Conservation (phyloP, 75 land plant species). For the Azolla pinnata region DNA sequence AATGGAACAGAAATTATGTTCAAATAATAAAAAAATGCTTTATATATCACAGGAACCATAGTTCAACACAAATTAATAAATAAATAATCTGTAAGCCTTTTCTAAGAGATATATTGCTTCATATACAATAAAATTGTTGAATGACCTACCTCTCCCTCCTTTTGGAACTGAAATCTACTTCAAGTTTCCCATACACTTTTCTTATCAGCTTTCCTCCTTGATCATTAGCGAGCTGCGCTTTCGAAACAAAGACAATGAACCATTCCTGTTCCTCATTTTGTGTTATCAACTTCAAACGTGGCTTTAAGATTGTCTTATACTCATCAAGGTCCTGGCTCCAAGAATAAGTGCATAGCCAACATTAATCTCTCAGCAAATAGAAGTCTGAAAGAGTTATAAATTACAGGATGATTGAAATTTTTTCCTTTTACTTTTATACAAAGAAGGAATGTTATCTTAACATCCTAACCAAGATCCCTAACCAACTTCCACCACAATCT, state of each 20-base stretch:
- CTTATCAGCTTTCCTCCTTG: constrained; percentile 64
- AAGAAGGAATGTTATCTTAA: no score
- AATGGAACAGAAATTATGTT: no score
- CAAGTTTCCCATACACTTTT: constrained; percentile 70
- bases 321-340: constrained; percentile 96
- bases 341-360: no score
- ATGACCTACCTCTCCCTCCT: constrained; percentile 72
- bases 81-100: no score
- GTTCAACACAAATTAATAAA: no score
- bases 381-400: no score
- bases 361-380: no score
- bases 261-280: constrained; percentile 95
- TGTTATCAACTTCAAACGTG: constrained; percentile 68
- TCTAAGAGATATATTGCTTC: not conserved
- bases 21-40: not conserved
- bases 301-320: constrained; percentile 81
- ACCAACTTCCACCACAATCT: no score
- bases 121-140: not conserved
- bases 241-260: constrained; percentile 91
- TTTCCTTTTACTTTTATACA: no score
- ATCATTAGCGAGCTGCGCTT: constrained; percentile 63
- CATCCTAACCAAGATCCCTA: no score
- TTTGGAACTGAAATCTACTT: constrained; percentile 89
- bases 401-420: no score
- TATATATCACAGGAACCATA: no score